Evolutionary conservation across 495 filamentous ascomycete genomes (phyloP).

Genomic region (Aspergillus incahuasiensis): DNA sequence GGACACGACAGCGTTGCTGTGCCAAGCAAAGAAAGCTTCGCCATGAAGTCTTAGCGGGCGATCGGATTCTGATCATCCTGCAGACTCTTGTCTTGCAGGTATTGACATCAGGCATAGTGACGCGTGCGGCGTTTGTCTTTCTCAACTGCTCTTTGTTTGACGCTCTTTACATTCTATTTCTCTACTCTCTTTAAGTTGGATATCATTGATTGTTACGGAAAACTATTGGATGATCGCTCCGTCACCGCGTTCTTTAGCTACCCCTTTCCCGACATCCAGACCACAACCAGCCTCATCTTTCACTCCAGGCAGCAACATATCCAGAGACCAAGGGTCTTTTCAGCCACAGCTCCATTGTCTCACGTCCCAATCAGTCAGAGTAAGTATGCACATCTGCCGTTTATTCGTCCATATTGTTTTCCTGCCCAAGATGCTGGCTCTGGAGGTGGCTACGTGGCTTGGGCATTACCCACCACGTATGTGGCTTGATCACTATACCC

Average conservation of each 20-base stretch:
- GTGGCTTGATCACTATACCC: background rate
- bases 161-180: background rate
- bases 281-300: slow-evolving; percentile 1
- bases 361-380: background rate
- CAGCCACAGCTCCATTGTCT: background rate
- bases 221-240: background rate
- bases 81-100: background rate
- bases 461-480: background rate
- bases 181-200: background rate
- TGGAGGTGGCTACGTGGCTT: background rate
- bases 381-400: background rate
- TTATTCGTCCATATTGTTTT: background rate
- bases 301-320: background rate
- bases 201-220: background rate
- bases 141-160: background rate
- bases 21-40: slow-evolving; percentile 14
- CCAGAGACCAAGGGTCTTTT: background rate
- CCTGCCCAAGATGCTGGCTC: background rate
- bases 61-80: background rate
- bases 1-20: background rate
- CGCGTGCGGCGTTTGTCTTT: slow-evolving; percentile 3
- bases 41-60: slow-evolving; percentile 9
- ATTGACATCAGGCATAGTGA: background rate
- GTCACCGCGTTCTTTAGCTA: background rate
- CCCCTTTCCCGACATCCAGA: background rate